Evolutionary conservation across 768 basidiomycete genomes (phyloP).

Genomic region (Lanmaoa pseudosensibilis): DNA sequence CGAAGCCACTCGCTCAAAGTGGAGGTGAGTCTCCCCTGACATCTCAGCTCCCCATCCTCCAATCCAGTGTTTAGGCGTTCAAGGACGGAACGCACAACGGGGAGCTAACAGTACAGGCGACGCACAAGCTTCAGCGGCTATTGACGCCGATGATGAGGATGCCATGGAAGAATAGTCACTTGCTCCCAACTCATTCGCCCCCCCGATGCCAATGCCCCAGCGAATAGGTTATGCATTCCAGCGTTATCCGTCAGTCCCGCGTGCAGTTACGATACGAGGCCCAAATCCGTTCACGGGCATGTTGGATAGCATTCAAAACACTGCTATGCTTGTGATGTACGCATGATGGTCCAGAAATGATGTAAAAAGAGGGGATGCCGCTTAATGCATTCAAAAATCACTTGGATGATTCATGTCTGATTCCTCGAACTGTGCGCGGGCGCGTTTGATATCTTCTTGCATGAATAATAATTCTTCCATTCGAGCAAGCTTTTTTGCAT

Average conservation of each 20-base stretch:
- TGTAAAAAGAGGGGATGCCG: background rate
- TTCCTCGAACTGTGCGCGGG: slow-evolving; percentile 73
- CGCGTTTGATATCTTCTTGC: slow-evolving; percentile 92
- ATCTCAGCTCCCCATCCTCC: slow-evolving; percentile 1
- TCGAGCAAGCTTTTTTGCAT: slow-evolving; percentile 87
- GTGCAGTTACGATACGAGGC: background rate
- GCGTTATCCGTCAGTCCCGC: background rate
- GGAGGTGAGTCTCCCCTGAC: slow-evolving; percentile 51
- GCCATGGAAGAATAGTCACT: slow-evolving; percentile 66
- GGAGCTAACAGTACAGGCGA: slow-evolving; percentile 16
- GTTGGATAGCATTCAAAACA: slow-evolving; percentile 5
- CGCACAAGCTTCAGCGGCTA: slow-evolving; percentile 31
- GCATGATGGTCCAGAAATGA: background rate
- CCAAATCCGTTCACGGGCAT: background rate
- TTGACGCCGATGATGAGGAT: slow-evolving; percentile 41
- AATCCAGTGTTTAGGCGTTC: slow-evolving; percentile 43
- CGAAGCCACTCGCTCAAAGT: slow-evolving; percentile 72
- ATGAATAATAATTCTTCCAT: slow-evolving; percentile 92
- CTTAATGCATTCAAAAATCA: slow-evolving; percentile 39
- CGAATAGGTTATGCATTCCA: background rate
- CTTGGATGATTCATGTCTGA: slow-evolving; percentile 47
- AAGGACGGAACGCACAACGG: slow-evolving; percentile 46
- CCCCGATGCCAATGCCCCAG: background rate
- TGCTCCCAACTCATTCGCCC: background rate
- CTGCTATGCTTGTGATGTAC: slow-evolving; percentile 1